Evolutionary conservation across 257 asterid genomes (phyloP), one percentile per base, ranked within the genome.

Genomic region (Ophiorrhiza pumila): DNA sequence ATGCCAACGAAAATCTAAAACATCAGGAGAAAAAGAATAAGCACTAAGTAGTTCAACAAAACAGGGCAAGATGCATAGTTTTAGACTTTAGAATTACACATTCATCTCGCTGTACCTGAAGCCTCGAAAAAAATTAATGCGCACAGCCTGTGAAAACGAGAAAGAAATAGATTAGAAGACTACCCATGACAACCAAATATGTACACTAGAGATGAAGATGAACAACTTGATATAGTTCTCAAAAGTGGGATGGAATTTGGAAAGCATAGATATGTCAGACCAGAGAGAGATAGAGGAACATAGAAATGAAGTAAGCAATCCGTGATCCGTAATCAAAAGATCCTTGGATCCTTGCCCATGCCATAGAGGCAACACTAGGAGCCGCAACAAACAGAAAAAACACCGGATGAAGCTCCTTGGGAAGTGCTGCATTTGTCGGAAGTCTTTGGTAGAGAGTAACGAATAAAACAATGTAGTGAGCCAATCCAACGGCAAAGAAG

Each of bases 401-500:
- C 41, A 91, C 96, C 0, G 97, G 99, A 74, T 94, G 99, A 46
- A 91, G 92, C 57, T 94, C 99, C 80, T 90, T 94, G 0, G 99
- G 97, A 0, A 94, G 91, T 43, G 96, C 88, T 86, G 74, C 93
- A 37, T 90, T 94, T 4, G 99, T 91, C 10, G 99, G 99, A 4
- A 94, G 97, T 47, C 99, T 82, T 69, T 94, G 99, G 75, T 94
- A 90, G 3, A 94, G 93, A 5, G 99, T 94, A 7, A 94, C 97
- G 71, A 94, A 94, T 63, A 94, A 41, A 7, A 94, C 97, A 0
- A 76, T 72, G 77, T 94, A 94, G 79, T 94, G 99, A n/a, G 99
- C 99, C 80, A 90, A 61, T 52, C 99, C 99, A 50, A 94, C 81
- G 0, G 97, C 97, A 27, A 90, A 94, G 82, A 94, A 94, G 88